Evolutionary conservation across 176 grass and related monocot genomes (phyloP).

Genomic region (Cenchrus fungigraminus): DNA sequence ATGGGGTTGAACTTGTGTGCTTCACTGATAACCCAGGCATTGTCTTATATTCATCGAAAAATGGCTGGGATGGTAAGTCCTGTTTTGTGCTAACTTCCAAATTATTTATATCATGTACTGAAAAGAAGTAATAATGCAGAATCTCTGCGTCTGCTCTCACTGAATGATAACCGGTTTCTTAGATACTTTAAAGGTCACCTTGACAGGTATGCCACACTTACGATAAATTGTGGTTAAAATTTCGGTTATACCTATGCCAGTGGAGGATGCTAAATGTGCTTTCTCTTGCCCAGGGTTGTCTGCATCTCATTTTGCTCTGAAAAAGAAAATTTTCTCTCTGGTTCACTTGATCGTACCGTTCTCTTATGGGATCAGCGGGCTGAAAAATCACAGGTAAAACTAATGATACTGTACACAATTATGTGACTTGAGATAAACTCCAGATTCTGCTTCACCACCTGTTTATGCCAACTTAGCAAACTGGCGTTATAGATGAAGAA

Average conservation of each 20-base stretch:
- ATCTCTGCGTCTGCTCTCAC: slow-evolving; percentile 86
- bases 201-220: slow-evolving; percentile 63
- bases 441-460: slow-evolving; percentile 4
- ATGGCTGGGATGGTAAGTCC: slow-evolving; percentile 98
- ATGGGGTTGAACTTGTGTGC: slow-evolving; percentile 92
- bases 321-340: slow-evolving; percentile 84
- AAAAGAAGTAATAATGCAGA: slow-evolving; percentile 60
- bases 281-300: slow-evolving; percentile 73
- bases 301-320: slow-evolving; percentile 82
- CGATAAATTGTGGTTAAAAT: slow-evolving; percentile 7
- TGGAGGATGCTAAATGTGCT: slow-evolving; percentile 33
- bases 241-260: neutral
- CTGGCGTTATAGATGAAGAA: slow-evolving; percentile 19
- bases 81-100: slow-evolving; percentile 22
- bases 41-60: slow-evolving; percentile 98
- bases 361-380: slow-evolving; percentile 89
- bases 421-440: neutral
- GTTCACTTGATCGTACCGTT: slow-evolving; percentile 91
- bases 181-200: slow-evolving; percentile 99
- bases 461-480: neutral
- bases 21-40: slow-evolving; percentile 88
- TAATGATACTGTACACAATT: slow-evolving; percentile 23
- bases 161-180: slow-evolving; percentile 93
- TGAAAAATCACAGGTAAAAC: slow-evolving; percentile 86
- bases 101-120: slow-evolving; percentile 30